Evolutionary conservation across 768 basidiomycete species (phyloP).

Genomic region (Mycena galopus): DNA sequence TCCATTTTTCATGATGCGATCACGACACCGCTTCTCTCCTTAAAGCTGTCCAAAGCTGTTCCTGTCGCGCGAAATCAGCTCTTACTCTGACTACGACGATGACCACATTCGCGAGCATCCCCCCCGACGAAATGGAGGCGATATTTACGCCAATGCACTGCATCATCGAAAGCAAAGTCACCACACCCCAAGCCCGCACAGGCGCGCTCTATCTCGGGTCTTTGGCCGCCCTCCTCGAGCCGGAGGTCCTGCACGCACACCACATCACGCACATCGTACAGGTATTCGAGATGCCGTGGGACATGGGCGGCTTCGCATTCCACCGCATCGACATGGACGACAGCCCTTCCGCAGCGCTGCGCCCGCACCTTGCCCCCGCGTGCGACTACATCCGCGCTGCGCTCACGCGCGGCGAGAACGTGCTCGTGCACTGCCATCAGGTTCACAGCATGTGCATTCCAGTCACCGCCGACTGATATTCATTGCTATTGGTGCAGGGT

Average conservation of each 20-base stretch:
- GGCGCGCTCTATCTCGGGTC: slow-evolving; percentile 55
- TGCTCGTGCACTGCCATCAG: slow-evolving; percentile 88
- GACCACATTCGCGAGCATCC: slow-evolving; percentile 20
- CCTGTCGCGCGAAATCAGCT: no score
- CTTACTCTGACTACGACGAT: slow-evolving; percentile 7
- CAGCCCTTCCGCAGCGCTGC: slow-evolving; percentile 58
- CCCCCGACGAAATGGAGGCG: slow-evolving; percentile 26
- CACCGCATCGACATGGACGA: slow-evolving; percentile 64
- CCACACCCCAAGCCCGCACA: not conserved
- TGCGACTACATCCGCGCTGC: slow-evolving; percentile 62
- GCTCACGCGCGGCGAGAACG: slow-evolving; percentile 64
- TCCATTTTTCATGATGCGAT: no score
- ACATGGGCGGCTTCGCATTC: slow-evolving; percentile 29
- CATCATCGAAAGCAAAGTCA: slow-evolving; percentile 1
- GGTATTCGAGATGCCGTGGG: slow-evolving; percentile 73
- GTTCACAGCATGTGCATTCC: slow-evolving; percentile 51
- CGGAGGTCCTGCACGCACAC: slow-evolving; percentile 59
- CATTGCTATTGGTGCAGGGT: slow-evolving; percentile 58
- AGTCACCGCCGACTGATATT: no score
- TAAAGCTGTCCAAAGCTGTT: no score
- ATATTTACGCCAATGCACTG: slow-evolving; percentile 30
- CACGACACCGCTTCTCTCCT: no score
- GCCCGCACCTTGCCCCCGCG: slow-evolving; percentile 61
- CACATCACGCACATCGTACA: slow-evolving; percentile 73
- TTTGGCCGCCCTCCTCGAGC: slow-evolving; percentile 70